Evolutionary conservation across 345 rosid genomes (phyloP).

Genomic region (Melastoma malabathricum): DNA sequence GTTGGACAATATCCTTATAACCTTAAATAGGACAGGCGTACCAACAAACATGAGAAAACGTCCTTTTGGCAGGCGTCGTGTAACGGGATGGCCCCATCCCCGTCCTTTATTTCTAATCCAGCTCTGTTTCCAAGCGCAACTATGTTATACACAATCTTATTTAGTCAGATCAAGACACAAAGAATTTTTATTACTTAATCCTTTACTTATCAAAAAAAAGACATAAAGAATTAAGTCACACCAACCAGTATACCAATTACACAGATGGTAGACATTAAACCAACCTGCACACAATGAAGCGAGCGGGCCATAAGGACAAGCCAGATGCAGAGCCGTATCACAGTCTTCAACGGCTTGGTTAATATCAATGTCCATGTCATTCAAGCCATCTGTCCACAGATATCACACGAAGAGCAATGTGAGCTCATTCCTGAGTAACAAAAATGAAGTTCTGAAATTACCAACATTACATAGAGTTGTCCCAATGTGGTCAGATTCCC

Average conservation of each 20-base stretch:
- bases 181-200: too few species aligned
- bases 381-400: constrained; percentile 42
- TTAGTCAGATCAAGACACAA: too few species aligned
- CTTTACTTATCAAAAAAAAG: too few species aligned
- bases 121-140: too few species aligned
- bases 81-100: constrained; percentile 85
- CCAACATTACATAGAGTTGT: too few species aligned
- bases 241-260: not conserved
- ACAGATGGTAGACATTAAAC: not conserved
- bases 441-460: not conserved
- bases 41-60: too few species aligned
- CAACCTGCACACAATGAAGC: constrained; percentile 74
- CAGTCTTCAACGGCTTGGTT: constrained; percentile 81
- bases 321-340: constrained; percentile 83
- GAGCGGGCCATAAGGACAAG: constrained; percentile 79
- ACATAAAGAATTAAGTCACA: not conserved
- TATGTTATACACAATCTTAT: too few species aligned
- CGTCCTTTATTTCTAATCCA: constrained; percentile 60
- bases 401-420: not conserved
- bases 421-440: not conserved
- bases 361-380: constrained; percentile 59
- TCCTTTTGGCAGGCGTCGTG: constrained; percentile 12
- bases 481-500: too few species aligned
- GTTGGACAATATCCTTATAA: too few species aligned
- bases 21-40: too few species aligned